A percentile compares a stretch with the other conserved stretches of the same genome.
phyloP scores from a whole-genome alignment of 2,329 filamentous ascomycete genomes.

The Calonectria naviculata region DNA sequence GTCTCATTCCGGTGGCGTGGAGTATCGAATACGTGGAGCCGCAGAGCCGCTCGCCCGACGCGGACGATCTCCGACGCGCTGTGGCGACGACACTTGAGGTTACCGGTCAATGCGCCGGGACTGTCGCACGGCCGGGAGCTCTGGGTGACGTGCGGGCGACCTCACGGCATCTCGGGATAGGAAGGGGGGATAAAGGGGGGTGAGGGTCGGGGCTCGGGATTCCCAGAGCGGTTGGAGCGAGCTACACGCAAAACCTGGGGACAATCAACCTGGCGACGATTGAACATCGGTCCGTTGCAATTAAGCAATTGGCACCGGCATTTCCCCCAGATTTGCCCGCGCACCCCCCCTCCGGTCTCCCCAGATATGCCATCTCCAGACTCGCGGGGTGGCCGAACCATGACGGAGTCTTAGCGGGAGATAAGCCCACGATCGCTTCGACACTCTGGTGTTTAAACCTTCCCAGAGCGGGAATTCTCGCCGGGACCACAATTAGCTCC shows the following conservation, averaged over 20 bases:
- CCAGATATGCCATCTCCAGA: slow-evolving; percentile 11
- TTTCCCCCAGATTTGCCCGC: slow-evolving; percentile 7
- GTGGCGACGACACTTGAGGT: slow-evolving; percentile 9
- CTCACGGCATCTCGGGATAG: slow-evolving; percentile 24
- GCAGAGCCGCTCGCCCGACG: slow-evolving; percentile 39
- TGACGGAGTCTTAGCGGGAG: slow-evolving; percentile 3
- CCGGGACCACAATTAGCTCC: slow-evolving; percentile 5
- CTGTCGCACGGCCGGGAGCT: slow-evolving; percentile 7
- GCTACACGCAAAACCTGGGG: not conserved
- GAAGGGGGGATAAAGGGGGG: not conserved
- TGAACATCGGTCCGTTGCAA: not conserved
- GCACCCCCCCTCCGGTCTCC: not conserved
- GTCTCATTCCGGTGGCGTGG: slow-evolving; percentile 28
- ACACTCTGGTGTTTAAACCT: not conserved
- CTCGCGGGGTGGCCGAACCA: slow-evolving; percentile 15
- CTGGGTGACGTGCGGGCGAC: slow-evolving; percentile 9
- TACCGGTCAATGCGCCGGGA: slow-evolving; percentile 1
- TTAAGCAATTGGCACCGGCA: not conserved
- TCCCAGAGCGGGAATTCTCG: slow-evolving; percentile 10
- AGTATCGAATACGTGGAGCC: slow-evolving; percentile 21
- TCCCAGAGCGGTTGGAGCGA: not conserved
- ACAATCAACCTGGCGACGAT: not conserved
- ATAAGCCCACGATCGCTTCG: slow-evolving; percentile 2
- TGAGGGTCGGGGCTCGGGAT: slow-evolving; percentile 30
- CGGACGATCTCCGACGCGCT: slow-evolving; percentile 29